phyloP scores from a whole-genome alignment of 2,329 filamentous ascomycete genomes.

The Cercospora janseana region DNA sequence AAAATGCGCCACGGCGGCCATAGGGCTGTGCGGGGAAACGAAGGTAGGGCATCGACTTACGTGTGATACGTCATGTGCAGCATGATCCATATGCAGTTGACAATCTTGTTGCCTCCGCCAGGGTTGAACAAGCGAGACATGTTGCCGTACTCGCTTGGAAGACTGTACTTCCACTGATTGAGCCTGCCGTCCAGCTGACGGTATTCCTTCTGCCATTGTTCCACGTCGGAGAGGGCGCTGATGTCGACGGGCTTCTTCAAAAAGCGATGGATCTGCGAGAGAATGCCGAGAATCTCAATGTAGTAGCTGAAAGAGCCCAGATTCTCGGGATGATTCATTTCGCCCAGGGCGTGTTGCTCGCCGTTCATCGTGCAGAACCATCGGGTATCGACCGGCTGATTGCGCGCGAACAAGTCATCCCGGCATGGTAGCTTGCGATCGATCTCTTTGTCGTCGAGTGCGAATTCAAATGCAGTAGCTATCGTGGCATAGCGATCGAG shows the following conservation, averaged over 20 bases:
- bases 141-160: slow-evolving; percentile 81
- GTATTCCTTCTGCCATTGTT: slow-evolving; percentile 85
- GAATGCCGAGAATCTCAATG: slow-evolving; percentile 81
- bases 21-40: neutral
- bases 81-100: slow-evolving; percentile 86
- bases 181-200: slow-evolving; percentile 78
- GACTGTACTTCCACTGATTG: slow-evolving; percentile 76
- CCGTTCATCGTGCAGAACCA: slow-evolving; percentile 71
- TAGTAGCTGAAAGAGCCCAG: slow-evolving; percentile 87
- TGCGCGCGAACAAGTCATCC: slow-evolving; percentile 81
- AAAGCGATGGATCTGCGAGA: slow-evolving; percentile 85
- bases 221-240: slow-evolving; percentile 76
- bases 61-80: slow-evolving; percentile 88
- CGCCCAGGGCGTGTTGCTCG: slow-evolving; percentile 38
- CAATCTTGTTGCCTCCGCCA: slow-evolving; percentile 58
- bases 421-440: slow-evolving; percentile 83
- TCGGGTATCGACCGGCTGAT: slow-evolving; percentile 77
- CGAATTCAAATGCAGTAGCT: slow-evolving; percentile 88
- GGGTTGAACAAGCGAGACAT: slow-evolving; percentile 73
- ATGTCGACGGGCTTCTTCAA: slow-evolving; percentile 88
- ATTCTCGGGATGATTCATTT: slow-evolving; percentile 69
- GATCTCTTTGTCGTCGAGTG: slow-evolving; percentile 83
- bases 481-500: slow-evolving; percentile 88
- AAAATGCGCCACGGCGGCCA: neutral
- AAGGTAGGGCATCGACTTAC: slow-evolving; percentile 42